phyloP scores from a whole-genome alignment of 352 stramenopile species.

The Phytopythium vexans region DNA sequence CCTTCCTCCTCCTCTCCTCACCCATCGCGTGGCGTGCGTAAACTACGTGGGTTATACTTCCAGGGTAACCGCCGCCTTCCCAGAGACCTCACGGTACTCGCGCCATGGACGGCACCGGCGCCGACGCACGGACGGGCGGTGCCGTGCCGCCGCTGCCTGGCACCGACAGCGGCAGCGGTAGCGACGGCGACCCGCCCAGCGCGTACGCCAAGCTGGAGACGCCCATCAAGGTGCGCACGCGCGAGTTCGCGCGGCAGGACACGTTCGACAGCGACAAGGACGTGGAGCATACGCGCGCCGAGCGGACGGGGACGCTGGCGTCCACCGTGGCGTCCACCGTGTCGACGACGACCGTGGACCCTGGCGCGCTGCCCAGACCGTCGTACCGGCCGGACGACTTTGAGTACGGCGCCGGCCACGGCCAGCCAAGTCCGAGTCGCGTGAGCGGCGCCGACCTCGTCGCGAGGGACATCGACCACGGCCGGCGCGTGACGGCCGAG shows the following conservation, averaged over 20 bases:
- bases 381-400: constrained; percentile 2
- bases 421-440: not conserved
- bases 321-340: not conserved
- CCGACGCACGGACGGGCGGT: no score
- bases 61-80: no score
- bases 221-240: constrained; percentile 21
- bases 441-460: constrained; percentile 11
- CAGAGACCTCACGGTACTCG: no score
- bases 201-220: constrained; percentile 37
- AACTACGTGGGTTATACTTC: no score
- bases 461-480: constrained; percentile 10
- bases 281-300: not conserved
- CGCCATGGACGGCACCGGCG: no score
- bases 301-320: no score
- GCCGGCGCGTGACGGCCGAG: constrained; percentile 10
- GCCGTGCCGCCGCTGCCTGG: no score
- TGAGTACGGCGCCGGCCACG: not conserved
- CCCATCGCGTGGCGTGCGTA: no score
- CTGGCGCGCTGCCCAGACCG: not conserved
- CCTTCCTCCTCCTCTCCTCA: no score
- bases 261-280: constrained; percentile 38
- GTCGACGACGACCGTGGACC: constrained; percentile 3
- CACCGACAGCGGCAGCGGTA: no score
- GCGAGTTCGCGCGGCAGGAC: constrained; percentile 20
- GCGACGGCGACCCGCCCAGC: no score